A percentile compares a stretch with the other conserved stretches of the same genome.
These are phyloP conservation scores for Diaporthe longicolla DNA, from an alignment of 2,329 filamentous ascomycete species.

Conservation along the genomic window DNA sequence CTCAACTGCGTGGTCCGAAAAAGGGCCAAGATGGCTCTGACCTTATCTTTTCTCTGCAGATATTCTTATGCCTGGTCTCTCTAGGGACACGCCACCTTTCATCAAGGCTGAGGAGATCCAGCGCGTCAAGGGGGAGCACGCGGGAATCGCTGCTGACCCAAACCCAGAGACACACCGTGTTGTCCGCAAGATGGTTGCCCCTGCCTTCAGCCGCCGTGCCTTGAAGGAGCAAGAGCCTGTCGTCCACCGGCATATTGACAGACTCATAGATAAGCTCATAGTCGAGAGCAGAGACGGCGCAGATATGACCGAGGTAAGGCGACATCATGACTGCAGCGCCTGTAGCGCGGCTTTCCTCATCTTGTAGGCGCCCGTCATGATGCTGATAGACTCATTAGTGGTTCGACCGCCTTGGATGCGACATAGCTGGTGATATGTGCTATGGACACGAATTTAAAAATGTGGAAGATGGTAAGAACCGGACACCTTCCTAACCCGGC, in stretches of 20 bases:
- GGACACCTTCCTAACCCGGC: background rate
- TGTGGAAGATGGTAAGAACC: background rate
- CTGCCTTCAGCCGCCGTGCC: background rate
- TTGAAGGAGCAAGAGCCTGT: background rate
- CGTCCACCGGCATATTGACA: background rate
- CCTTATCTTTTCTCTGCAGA: background rate
- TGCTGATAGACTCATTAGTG: background rate
- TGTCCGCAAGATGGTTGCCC: conserved; percentile 6
- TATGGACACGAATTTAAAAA: background rate
- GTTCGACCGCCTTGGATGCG: conserved; percentile 11
- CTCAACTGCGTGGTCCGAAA: background rate
- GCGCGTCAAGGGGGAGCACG: conserved; percentile 1
- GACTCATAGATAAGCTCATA: background rate
- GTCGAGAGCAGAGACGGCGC: background rate
- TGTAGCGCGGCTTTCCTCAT: background rate
- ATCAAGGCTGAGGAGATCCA: conserved; percentile 10
- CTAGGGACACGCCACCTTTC: background rate
- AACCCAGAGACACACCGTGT: conserved; percentile 6
- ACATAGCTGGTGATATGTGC: conserved; percentile 17
- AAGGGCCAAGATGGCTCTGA: background rate
- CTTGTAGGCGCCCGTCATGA: background rate
- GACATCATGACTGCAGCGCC: background rate
- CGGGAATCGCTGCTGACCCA: background rate
- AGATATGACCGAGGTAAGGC: conserved; percentile 1
- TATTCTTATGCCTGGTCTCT: background rate